Evolutionary conservation across 768 basidiomycete species (phyloP).

Genomic region (Leccinellum luteum): DNA sequence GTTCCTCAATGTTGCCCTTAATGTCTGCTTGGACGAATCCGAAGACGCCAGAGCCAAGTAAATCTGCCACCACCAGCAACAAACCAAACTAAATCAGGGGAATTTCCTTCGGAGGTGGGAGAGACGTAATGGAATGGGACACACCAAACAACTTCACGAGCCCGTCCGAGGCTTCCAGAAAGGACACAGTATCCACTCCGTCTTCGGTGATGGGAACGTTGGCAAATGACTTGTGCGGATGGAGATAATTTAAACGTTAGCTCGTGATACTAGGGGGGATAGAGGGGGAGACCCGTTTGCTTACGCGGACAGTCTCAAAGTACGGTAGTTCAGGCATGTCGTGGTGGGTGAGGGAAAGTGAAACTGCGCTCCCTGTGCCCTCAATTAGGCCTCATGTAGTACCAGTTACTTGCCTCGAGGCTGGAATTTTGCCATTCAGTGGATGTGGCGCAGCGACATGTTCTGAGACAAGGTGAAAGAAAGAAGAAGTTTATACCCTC

Average conservation of each 20-base stretch:
- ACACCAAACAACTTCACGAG: slow-evolving; percentile 71
- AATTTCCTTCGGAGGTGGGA: slow-evolving; percentile 1
- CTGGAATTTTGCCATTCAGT: slow-evolving; percentile 9
- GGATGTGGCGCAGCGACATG: slow-evolving; percentile 23
- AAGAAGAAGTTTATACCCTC: not conserved
- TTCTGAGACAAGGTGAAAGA: slow-evolving; percentile 19
- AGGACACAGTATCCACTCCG: slow-evolving; percentile 77
- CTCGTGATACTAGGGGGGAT: not conserved
- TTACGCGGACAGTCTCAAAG: slow-evolving; percentile 67
- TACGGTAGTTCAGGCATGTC: slow-evolving; percentile 44
- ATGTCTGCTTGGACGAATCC: slow-evolving; percentile 73
- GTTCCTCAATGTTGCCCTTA: slow-evolving; percentile 60
- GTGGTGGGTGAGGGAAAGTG: slow-evolving; percentile 10
- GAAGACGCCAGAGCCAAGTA: slow-evolving; percentile 67
- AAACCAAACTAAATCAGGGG: slow-evolving; percentile 9
- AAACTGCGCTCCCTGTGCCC: slow-evolving; percentile 10
- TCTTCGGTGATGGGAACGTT: slow-evolving; percentile 74
- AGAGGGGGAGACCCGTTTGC: slow-evolving; percentile 8
- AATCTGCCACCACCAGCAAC: slow-evolving; percentile 40
- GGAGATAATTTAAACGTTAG: not conserved
- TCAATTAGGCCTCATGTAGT: slow-evolving; percentile 16
- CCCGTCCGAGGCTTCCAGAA: slow-evolving; percentile 88
- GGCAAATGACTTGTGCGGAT: slow-evolving; percentile 65
- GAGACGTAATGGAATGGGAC: slow-evolving; percentile 28
- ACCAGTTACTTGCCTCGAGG: slow-evolving; percentile 29